Conservation (phyloP, 306 rosid species). For the Cucurbita pepo region DNA sequence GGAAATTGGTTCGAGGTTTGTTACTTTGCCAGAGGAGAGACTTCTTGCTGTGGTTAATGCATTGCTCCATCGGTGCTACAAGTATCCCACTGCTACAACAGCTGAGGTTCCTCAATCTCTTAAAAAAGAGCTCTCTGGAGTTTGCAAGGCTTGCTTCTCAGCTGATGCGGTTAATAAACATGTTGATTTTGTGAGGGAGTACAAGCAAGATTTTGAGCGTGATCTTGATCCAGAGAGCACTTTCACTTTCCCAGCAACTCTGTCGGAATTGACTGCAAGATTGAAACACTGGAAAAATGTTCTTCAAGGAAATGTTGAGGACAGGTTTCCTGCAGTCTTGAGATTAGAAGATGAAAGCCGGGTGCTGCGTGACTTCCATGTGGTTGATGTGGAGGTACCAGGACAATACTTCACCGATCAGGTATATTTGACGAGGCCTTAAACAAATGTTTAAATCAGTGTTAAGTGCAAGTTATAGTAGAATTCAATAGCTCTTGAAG, state of each 20-base stretch:
- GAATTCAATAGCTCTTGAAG: neutral
- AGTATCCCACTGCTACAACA: constrained; percentile 96
- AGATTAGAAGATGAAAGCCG: constrained; percentile 96
- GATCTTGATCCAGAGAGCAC: constrained; percentile 99
- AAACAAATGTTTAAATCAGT: neutral
- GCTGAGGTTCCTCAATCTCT: constrained; percentile 99
- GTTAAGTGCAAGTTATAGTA: neutral
- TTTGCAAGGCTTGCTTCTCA: constrained; percentile 97
- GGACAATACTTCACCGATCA: constrained; percentile 55
- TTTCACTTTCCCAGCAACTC: constrained; percentile 79
- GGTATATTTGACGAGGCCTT: constrained; percentile 27
- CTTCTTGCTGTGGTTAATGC: constrained; percentile 98
- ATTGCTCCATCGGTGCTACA: constrained; percentile 96
- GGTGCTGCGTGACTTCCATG: constrained; percentile 96
- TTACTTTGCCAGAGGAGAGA: constrained; percentile 96
- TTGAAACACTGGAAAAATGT: constrained; percentile 97
- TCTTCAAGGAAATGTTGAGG: constrained; percentile 96
- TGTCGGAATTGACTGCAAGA: constrained; percentile 80
- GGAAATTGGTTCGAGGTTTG: constrained; percentile 97
- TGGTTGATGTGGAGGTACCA: constrained; percentile 96
- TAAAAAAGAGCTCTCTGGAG: constrained; percentile 97
- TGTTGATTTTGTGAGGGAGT: constrained; percentile 95
- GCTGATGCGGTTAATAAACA: constrained; percentile 96
- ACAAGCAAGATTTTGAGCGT: constrained; percentile 92
- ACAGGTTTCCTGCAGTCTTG: constrained; percentile 92